phyloP scores from a whole-genome alignment of 306 rosid species.

The Citrullus colocynthis region DNA sequence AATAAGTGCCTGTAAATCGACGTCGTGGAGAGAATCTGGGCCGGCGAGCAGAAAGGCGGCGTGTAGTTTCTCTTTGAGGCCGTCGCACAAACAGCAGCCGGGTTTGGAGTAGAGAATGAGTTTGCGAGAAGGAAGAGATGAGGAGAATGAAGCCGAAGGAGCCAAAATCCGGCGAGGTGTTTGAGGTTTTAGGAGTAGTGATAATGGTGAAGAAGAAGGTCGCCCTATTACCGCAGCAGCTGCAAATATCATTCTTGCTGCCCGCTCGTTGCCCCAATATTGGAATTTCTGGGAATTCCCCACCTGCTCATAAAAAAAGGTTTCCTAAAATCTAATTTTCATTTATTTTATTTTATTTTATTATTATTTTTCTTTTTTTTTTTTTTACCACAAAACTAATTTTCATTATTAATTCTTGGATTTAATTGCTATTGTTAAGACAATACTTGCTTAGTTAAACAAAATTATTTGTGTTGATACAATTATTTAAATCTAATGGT shows the following conservation, averaged over 20 bases:
- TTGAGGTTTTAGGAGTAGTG: constrained; percentile 9
- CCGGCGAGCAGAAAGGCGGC: constrained; percentile 53
- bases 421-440: neutral
- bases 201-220: constrained; percentile 20
- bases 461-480: too few species aligned
- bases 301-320: neutral
- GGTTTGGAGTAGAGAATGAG: constrained; percentile 85
- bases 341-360: too few species aligned
- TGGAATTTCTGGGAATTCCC: neutral
- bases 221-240: constrained; percentile 19
- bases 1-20: constrained; percentile 37
- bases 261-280: neutral
- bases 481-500: too few species aligned
- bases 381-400: too few species aligned
- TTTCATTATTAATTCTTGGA: neutral
- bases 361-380: too few species aligned
- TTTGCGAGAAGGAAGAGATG: constrained; percentile 35
- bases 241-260: constrained; percentile 22
- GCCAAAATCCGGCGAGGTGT: constrained; percentile 24
- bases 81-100: constrained; percentile 95
- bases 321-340: too few species aligned
- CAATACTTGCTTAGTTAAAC: too few species aligned
- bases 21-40: constrained; percentile 59
- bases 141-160: constrained; percentile 29
- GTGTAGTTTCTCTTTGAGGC: constrained; percentile 91